Evolutionary conservation across 1,284 basidiomycete species (phyloP).

Genomic region (Pascua guehoae): DNA sequence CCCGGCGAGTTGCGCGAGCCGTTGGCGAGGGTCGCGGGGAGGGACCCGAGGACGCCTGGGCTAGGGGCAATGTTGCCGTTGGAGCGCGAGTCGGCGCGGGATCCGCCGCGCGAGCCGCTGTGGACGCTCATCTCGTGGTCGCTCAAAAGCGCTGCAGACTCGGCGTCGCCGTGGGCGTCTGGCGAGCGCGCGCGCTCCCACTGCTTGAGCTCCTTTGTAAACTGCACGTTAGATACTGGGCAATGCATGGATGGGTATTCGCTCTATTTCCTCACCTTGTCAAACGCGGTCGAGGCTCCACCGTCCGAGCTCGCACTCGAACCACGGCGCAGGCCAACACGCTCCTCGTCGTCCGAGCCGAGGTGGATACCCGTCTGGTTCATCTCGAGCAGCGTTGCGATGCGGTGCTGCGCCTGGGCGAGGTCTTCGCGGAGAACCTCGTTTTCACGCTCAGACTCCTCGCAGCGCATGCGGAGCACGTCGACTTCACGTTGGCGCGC

Average conservation of each 20-base stretch:
- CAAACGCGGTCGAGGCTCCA: slow-evolving; percentile 41
- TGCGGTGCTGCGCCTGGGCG: slow-evolving; percentile 63
- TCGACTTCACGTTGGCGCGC: slow-evolving; percentile 70
- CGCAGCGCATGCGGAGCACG: slow-evolving; percentile 45
- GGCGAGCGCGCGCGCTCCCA: slow-evolving; percentile 45
- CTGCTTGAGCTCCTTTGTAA: slow-evolving; percentile 46
- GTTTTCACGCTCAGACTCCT: slow-evolving; percentile 42
- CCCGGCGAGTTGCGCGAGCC: neutral
- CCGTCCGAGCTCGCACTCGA: slow-evolving; percentile 27
- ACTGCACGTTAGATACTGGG: slow-evolving; percentile 19
- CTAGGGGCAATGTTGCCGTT: neutral
- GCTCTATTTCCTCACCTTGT: slow-evolving; percentile 36
- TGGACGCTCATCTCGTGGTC: slow-evolving; percentile 2
- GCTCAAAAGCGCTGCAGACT: neutral
- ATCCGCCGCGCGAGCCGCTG: neutral
- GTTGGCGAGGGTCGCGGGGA: neutral
- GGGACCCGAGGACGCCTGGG: neutral
- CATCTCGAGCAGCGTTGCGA: slow-evolving; percentile 43
- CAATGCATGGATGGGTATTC: neutral
- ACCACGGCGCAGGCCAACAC: slow-evolving; percentile 15
- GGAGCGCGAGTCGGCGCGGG: neutral
- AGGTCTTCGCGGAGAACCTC: slow-evolving; percentile 65
- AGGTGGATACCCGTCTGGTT: slow-evolving; percentile 24
- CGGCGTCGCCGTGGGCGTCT: slow-evolving; percentile 6
- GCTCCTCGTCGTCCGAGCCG: slow-evolving; percentile 29